Conservation (phyloP, 2,329 filamentous ascomycete genomes). For the Cryphonectria carpinicola region DNA sequence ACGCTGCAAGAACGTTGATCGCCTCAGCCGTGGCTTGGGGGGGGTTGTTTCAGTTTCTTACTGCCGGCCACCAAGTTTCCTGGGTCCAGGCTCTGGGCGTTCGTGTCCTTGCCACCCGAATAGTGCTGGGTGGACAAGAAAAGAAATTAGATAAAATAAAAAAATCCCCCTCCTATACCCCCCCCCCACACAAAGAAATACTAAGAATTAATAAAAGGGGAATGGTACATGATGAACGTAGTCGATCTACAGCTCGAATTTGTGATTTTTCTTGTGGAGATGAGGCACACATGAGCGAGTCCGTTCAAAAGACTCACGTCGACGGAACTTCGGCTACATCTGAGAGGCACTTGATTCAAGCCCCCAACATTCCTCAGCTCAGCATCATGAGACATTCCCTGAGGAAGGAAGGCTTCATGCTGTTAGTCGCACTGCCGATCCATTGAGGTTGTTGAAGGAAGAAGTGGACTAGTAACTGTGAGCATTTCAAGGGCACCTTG, state of each 20-base stretch:
- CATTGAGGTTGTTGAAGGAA: not conserved
- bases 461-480: not conserved
- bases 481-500: not conserved
- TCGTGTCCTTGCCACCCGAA: conserved; percentile 5
- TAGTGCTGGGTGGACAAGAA: conserved; percentile 1
- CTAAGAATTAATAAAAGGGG: too few relatives aligned
- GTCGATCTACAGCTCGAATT: not conserved
- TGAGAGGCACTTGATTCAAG: not conserved
- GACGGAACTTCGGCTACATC: not conserved
- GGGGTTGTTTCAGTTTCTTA: conserved; percentile 24
- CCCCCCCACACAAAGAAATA: too few relatives aligned
- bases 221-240: not conserved
- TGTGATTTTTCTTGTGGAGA: not conserved
- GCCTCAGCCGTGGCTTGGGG: conserved; percentile 27
- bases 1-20: conserved; percentile 27
- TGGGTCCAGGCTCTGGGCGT: not conserved
- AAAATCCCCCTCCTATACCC: too few relatives aligned
- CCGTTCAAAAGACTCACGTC: not conserved
- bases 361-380: not conserved
- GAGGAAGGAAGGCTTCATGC: not conserved
- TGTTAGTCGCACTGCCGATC: not conserved
- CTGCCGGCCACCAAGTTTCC: conserved; percentile 12
- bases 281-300: not conserved
- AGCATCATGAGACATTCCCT: not conserved
- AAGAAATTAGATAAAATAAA: too few relatives aligned